Base-by-base conservation (phyloP, 169 alveolate species). In the Eimeria praecox region DNA sequence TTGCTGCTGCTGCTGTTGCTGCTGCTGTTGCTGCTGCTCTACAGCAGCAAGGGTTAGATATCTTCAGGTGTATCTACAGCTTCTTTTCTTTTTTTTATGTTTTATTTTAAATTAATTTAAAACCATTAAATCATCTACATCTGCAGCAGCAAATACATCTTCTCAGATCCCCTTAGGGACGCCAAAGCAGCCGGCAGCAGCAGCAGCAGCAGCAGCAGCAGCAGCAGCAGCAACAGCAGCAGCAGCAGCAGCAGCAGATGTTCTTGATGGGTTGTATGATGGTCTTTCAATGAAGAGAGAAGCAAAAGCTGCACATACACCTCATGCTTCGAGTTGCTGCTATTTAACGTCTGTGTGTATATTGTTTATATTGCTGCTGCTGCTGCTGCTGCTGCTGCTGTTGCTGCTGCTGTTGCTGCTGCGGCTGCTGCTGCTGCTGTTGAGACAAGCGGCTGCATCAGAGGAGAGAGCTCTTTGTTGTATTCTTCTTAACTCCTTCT, bases 141-240 rank as follows among this genome's bases (percentile, higher is more conserved):
- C n/a, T n/a, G n/a, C n/a, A n/a, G n/a, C n/a, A n/a, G n/a, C n/a
- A n/a, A n/a, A n/a, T n/a, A n/a, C n/a, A n/a, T n/a, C n/a, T n/a
- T n/a, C n/a, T n/a, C n/a, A n/a, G n/a, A n/a, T n/a, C n/a, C n/a
- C n/a, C n/a, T n/a, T n/a, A n/a, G n/a, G n/a, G n/a, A n/a, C n/a
- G n/a, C n/a, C 30, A 22, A 35, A 73, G 33, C 6, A 9, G 18
- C 38, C 85, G 24, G 52, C 52, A 24, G 52, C 85, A 73, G 85
- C 85, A 33, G 52, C 85, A 73, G 54, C 85, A 73, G 49, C 89
- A 78, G 88, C 88, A 78, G 64, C 88, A 78, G 88, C 88, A 78
- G 62, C 88, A 40, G 64, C 88, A 40, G 64, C 59, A 78, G 66
- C 66, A 49, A 49, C 56, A 49, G 56, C 56, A 49, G 56, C 5